phyloP scores from a whole-genome alignment of 2,329 filamentous ascomycete species.

The Monosporascus sp. region DNA sequence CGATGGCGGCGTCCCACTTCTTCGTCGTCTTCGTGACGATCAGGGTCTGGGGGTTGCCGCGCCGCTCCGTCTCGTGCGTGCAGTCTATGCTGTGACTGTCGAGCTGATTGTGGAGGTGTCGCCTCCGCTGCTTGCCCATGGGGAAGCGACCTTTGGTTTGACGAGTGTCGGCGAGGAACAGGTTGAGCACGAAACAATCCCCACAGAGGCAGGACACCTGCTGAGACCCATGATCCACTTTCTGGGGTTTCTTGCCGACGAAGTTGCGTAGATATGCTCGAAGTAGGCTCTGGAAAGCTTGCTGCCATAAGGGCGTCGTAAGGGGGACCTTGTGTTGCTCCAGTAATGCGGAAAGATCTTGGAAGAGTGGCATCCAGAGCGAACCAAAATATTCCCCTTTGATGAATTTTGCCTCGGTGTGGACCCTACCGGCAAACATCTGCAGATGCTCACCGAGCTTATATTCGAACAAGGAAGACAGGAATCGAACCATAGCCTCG shows the following conservation, averaged over 20 bases:
- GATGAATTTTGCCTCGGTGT: constrained; percentile 9
- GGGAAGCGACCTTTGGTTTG: constrained; percentile 5
- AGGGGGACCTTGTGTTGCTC: constrained; percentile 5
- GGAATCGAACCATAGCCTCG: constrained; percentile 4
- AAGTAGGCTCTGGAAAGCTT: constrained; percentile 18
- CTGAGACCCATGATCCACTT: neutral
- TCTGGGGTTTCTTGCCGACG: constrained; percentile 13
- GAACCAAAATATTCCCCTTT: constrained; percentile 9
- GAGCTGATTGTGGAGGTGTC: constrained; percentile 16
- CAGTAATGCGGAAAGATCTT: constrained; percentile 10
- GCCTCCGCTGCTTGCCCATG: constrained; percentile 10
- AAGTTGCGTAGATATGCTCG: constrained; percentile 15
- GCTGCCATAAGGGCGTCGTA: constrained; percentile 11
- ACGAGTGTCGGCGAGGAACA: constrained; percentile 17
- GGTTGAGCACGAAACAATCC: constrained; percentile 20
- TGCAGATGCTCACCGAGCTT: constrained; percentile 10
- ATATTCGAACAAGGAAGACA: constrained; percentile 10
- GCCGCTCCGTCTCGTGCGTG: constrained; percentile 11
- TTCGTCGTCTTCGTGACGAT: constrained; percentile 20
- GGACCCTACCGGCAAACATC: constrained; percentile 14
- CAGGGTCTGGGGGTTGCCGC: constrained; percentile 7
- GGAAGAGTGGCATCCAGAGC: constrained; percentile 28
- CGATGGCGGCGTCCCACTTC: neutral
- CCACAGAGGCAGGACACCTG: constrained; percentile 14
- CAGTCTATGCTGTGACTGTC: constrained; percentile 11